Evolutionary conservation across 768 basidiomycete species (phyloP), one percentile per base, ranked within the genome.

Genomic region (Hirschioporus abietinus): DNA sequence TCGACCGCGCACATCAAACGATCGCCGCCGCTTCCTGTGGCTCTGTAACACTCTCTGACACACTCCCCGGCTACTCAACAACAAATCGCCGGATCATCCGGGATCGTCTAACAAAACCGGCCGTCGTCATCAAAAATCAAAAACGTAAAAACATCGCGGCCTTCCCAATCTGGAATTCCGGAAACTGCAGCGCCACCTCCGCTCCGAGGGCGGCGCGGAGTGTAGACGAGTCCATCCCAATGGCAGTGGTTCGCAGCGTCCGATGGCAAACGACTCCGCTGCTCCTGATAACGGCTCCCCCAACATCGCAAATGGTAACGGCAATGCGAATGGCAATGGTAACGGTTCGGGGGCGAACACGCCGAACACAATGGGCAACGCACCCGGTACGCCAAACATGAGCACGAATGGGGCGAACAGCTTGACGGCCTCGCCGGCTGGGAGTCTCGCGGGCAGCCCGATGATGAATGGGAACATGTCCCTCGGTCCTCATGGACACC

Each of bases 151-250:
- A 52, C 42, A 12, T 52, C 42, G 42, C 42, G 42, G 42, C 3
- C 12, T 52, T 3, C 42, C 42, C 12, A 15, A 6, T 52, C 12
- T 52, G 42, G 42, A 20, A 15, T 52, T 52, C 42, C 42, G 42
- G 15, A 52, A 12, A 15, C 42, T 52, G 42, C 42, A 52, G 42
- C 42, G 42, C 42, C 42, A 52, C 42, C 42, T 93, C 70, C 89
- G 91, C 72, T 93, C 92, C 64, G 92, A 93, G 76, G 90, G 90
- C 70, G 92, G 90, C 69, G 88, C 89, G 67, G 90, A 92, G 36
- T 93, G 91, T 75, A 82, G 89, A 70, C 77, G 75, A 63, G 76
- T 78, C 64, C 79, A 80, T 69, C 76, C 76, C 60, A 74, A 77
- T 79, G 66, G 74, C 76, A 72, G 71, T 74, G 65, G 73, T 74